Conservation (phyloP, 352 stramenopile species). For the Phytophthora cryptogea region DNA sequence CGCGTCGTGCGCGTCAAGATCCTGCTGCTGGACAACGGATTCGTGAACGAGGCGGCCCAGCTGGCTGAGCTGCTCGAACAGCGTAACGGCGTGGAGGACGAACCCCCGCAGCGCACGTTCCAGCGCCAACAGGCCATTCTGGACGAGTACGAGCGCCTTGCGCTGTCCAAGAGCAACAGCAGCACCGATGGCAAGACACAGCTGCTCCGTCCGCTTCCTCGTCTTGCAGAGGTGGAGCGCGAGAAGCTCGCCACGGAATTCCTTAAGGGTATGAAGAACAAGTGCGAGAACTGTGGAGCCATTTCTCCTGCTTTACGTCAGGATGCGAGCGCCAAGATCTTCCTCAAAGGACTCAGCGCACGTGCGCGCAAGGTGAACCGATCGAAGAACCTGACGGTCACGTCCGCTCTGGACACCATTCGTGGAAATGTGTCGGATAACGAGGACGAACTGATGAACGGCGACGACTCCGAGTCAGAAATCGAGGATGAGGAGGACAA, state of each 20-base stretch:
- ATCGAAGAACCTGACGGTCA: conserved; percentile 83
- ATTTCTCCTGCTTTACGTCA: conserved; percentile 96
- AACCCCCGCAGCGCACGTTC: conserved; percentile 69
- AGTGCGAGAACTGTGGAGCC: conserved; percentile 97
- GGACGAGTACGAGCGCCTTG: conserved; percentile 89
- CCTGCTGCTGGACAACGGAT: conserved; percentile 90
- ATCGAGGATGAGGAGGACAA: conserved; percentile 77
- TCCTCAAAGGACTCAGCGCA: conserved; percentile 90
- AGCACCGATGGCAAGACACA: conserved; percentile 32
- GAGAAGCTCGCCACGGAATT: conserved; percentile 90
- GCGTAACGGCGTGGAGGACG: conserved; percentile 86
- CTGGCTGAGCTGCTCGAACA: conserved; percentile 84
- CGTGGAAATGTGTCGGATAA: conserved; percentile 69
- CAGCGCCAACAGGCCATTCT: conserved; percentile 86
- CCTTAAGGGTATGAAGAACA: conserved; percentile 90
- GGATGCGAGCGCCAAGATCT: conserved; percentile 98
- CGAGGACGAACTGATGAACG: conserved; percentile 38
- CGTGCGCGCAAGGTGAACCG: conserved; percentile 83
- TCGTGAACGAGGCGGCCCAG: conserved; percentile 78
- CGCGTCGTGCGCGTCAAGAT: conserved; percentile 91
- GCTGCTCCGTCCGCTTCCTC: conserved; percentile 54
- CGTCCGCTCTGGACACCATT: conserved; percentile 82
- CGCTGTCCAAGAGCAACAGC: conserved; percentile 51
- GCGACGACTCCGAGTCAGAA: conserved; percentile 74
- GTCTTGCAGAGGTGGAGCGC: conserved; percentile 71